A percentile compares a stretch with the other conserved stretches of the same genome.
These are phyloP conservation scores for Gnomoniopsis smithogilvyi DNA, from an alignment of 2,329 filamentous ascomycete genomes.

Conservation along the genomic window DNA sequence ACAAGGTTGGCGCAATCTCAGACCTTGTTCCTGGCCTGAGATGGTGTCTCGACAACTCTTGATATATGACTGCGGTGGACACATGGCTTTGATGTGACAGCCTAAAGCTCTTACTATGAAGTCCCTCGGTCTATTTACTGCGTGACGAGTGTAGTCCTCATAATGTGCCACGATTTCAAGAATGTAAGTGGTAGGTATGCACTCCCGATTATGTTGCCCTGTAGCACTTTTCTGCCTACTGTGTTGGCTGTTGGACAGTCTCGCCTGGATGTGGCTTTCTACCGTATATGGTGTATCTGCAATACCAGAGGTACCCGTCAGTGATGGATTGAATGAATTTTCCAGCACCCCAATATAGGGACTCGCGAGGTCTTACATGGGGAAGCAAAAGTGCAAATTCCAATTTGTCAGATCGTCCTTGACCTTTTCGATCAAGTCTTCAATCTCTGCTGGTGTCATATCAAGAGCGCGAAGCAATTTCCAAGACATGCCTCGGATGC, in stretches of 20 bases:
- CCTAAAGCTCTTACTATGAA: no score
- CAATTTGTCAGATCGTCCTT: constrained; percentile 21
- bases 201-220: no score
- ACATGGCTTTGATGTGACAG: no score
- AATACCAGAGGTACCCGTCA: neutral
- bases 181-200: no score
- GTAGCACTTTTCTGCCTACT: no score
- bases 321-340: neutral
- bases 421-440: constrained; percentile 22
- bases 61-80: no score
- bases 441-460: constrained; percentile 24
- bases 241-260: neutral
- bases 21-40: no score
- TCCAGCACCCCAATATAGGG: neutral
- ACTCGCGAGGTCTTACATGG: constrained; percentile 15
- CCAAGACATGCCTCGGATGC: constrained; percentile 26
- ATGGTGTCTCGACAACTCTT: no score
- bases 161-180: no score
- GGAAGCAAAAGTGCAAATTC: constrained; percentile 22
- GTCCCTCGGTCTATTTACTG: no score
- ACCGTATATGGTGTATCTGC: constrained; percentile 22
- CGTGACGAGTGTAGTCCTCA: no score
- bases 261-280: constrained; percentile 8
- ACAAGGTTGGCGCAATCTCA: no score
- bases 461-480: constrained; percentile 25